phyloP scores from a whole-genome alignment of 345 rosid genomes.

The Syzygium aqueum region DNA sequence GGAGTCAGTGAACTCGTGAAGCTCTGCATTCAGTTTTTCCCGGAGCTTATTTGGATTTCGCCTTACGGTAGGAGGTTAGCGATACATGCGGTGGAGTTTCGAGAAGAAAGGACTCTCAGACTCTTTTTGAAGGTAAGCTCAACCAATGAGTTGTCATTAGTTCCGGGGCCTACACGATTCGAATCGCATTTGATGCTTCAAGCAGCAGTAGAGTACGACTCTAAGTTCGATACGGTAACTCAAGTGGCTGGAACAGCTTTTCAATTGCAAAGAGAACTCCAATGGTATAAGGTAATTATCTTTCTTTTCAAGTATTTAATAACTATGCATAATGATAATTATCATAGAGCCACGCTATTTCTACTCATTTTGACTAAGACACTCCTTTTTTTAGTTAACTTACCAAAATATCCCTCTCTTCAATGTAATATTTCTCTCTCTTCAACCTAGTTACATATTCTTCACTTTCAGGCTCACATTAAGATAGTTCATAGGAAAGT shows the following conservation, averaged over 20 bases:
- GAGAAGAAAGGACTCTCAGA: background rate
- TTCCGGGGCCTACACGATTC: rapidly evolving
- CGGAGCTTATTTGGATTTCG: background rate
- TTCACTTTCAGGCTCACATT: background rate
- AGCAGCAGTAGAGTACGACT: background rate
- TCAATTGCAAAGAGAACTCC: slow-evolving; percentile 1
- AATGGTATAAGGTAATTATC: background rate
- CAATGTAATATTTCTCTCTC: background rate
- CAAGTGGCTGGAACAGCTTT: background rate
- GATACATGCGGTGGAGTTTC: background rate
- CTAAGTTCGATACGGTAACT: background rate
- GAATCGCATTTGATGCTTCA: background rate
- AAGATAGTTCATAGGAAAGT: background rate
- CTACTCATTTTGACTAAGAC: background rate
- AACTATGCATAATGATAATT: rapidly evolving
- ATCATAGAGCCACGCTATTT: too few relatives aligned
- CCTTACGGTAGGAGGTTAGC: rapidly evolving
- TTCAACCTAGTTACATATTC: background rate
- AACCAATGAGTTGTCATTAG: background rate
- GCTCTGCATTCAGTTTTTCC: background rate
- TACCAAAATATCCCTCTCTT: background rate
- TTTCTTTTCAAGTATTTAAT: background rate
- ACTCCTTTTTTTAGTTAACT: background rate
- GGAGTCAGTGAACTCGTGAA: background rate
- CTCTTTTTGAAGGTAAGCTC: background rate